Conservation (phyloP, 148 eudicot genomes). For the Drosera capensis region DNA sequence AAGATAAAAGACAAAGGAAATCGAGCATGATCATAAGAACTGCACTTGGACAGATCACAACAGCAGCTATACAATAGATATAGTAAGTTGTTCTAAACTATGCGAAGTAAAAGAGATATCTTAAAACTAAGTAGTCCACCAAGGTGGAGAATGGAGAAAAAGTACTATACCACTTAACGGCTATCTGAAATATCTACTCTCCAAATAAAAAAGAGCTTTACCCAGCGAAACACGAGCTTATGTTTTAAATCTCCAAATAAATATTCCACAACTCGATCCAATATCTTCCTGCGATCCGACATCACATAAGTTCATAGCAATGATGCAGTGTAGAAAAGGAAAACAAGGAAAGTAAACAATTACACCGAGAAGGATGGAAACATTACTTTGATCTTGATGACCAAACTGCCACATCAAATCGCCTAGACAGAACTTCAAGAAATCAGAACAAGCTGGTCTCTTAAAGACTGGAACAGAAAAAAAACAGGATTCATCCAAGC, state of each 20-base stretch:
- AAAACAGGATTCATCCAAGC: not conserved
- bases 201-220: conserved; percentile 11
- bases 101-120: too few species aligned
- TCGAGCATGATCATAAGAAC: too few species aligned
- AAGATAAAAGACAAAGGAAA: not conserved
- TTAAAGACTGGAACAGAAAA: conserved; percentile 42
- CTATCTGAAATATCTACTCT: not conserved
- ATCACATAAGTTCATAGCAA: not conserved
- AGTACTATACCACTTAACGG: too few species aligned
- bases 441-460: conserved; percentile 65
- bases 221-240: conserved; percentile 76
- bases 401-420: conserved; percentile 79
- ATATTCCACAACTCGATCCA: conserved; percentile 59
- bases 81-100: too few species aligned
- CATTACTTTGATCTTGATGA: conserved; percentile 78
- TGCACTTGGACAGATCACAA: too few species aligned
- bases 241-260: conserved; percentile 64
- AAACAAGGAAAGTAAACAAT: too few species aligned
- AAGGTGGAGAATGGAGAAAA: too few species aligned
- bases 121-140: too few species aligned
- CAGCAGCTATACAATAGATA: too few species aligned
- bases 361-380: not conserved
- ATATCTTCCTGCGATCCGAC: conserved; percentile 42
- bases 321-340: conserved; percentile 1
- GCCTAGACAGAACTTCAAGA: conserved; percentile 76